Evolutionary conservation across 306 rosid species (phyloP), one percentile per base, ranked within the genome.

Genomic region (Prunus dulcis): DNA sequence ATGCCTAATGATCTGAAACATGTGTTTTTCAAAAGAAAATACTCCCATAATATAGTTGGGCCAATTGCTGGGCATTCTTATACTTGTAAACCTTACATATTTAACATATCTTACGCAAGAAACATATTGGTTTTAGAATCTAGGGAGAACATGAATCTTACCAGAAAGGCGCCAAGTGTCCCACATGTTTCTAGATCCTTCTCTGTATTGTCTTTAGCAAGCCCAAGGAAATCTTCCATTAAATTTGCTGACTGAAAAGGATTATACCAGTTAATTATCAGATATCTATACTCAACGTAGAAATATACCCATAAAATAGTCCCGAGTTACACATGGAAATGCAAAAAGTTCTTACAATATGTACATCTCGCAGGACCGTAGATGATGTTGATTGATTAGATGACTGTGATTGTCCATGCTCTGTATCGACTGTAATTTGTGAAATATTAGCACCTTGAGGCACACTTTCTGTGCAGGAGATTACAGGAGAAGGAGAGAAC

Each of bases 121-220:
- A 32, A 49, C 32, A 22, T 32, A 9, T 17, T 2, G 23, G 25
- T 34, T 30, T 60, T 52, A 56, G 58, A 61, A 53, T 17, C 14
- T 17, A 68, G 34, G 60, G 43, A 49, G 57, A 62, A 51, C 22
- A 63, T 51, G 79, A 85, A 79, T 81, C 96, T 89, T 89, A 93
- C 94, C 76, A 85, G 90, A 70, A 82, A 80, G 60, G 95, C 93
- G 63, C 95, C 91, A 52, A 93, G 98, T 82, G 86, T 80, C 69
- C 98, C 96, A 81, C 96, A 93, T 1, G 96, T 93, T 83, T 93
- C 98, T 30, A 91, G 76, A 84, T 91, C 96, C 76, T 91, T 93
- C 50, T 85, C 85, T 10, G 98, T 89, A 62, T 89, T 89, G 34
- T 80, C 87, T 75, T 79, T 86, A 62, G 98, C 90, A 76, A 85